phyloP scores from a whole-genome alignment of 805 yeast species.

The Kazachstania viticola region DNA sequence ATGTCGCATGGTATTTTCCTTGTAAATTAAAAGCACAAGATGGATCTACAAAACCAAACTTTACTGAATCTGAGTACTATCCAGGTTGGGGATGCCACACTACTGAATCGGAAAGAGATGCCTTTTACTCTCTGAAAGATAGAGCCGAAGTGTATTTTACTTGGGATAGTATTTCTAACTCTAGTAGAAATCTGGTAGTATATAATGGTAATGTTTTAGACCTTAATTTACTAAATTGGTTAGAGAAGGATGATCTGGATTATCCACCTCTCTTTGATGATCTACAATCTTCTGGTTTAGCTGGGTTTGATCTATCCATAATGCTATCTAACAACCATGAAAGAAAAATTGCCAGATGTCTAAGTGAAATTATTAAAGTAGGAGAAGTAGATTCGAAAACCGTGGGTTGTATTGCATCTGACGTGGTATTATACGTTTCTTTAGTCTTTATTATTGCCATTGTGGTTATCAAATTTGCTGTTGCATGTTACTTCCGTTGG shows the following conservation, averaged over 20 bases:
- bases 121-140: conserved; percentile 48
- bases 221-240: conserved; percentile 64
- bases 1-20: conserved; percentile 93
- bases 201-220: conserved; percentile 86
- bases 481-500: conserved; percentile 91
- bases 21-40: conserved; percentile 62
- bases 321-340: conserved; percentile 52
- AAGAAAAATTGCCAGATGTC: conserved; percentile 69
- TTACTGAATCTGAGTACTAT: conserved; percentile 45
- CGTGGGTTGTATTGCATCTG: conserved; percentile 88
- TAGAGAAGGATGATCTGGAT: conserved; percentile 52
- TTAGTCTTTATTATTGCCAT: conserved; percentile 76
- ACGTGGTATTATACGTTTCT: conserved; percentile 69
- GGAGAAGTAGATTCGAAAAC: conserved; percentile 84
- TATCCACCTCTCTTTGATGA: conserved; percentile 65
- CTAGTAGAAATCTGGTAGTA: conserved; percentile 68
- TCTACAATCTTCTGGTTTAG: conserved; percentile 38
- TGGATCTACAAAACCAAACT: conserved; percentile 60
- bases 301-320: conserved; percentile 75
- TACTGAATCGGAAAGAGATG: conserved; percentile 49
- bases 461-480: conserved; percentile 61
- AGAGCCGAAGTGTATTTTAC: conserved; percentile 74
- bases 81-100: conserved; percentile 92
- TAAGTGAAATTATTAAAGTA: conserved; percentile 75
- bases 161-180: conserved; percentile 74